Evolutionary conservation across 2,329 filamentous ascomycete species (phyloP), one percentile per base, ranked within the genome.

Genomic region (Phoma sp.): DNA sequence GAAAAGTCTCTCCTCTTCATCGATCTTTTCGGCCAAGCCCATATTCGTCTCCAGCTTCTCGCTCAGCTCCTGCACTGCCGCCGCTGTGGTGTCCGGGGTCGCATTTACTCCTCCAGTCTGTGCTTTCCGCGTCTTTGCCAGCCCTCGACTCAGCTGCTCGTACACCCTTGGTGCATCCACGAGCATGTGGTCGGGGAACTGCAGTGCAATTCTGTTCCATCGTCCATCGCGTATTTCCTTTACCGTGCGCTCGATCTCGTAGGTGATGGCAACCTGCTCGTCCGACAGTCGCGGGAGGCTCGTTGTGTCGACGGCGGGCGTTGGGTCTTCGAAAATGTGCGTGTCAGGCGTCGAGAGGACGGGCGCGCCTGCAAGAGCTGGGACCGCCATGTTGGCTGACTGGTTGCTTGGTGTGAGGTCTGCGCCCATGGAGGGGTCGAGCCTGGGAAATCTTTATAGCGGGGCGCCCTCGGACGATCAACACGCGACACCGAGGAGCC

Each of bases 101-200:
- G 29, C 51, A 23, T 39, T 33, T 23, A 25, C 51, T 11, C 40
- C 47, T 29, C 38, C 59, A 43, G 49, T 56, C 32, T 51, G 57
- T 22, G 10, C 49, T 46, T 60, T 67, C 25, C 62, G 55, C 32
- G 55, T 60, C 29, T 66, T 62, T 35, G 74, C 73, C 43, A 89
- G 68, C 0, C 81, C 83, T 39, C 78, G 76, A 50, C 79, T 80
- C 58, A 96, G 75, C 0, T 86, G 78, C 48, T 88, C 86, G 52
- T 89, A 91, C 0, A 97, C 90, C 52, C 89, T 83, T 4, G 91
- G 89, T 7, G 90, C 91, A 80, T 99, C 92, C 0, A 85, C 81
- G 0, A 99, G 83, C 91, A 98, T 96, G 25, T 88, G 83, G 76
- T 99, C 95, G 0, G 95, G 93, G 65, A 99, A 98, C 71, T 99